Conservation (phyloP, 768 basidiomycete genomes). For the Lactarius quietus region DNA sequence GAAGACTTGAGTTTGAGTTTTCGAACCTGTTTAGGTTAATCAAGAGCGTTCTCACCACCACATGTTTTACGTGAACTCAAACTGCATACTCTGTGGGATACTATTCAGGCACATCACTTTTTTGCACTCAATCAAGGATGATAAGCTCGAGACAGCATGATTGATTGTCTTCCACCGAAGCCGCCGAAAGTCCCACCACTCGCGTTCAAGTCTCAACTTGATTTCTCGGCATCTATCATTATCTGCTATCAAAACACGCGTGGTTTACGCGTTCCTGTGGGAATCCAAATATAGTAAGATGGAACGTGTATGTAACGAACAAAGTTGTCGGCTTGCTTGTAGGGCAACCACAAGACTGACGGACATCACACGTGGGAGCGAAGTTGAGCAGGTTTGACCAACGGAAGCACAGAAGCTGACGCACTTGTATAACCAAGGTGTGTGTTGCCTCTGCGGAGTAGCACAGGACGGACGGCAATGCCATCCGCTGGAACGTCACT, state of each 20-base stretch:
- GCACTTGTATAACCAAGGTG: no score
- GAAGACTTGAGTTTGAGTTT: neutral
- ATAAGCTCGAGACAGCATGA: neutral
- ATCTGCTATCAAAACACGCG: neutral
- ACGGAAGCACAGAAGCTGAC: no score
- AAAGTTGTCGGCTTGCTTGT: neutral
- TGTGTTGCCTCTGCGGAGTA: conserved; percentile 84
- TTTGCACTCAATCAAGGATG: neutral
- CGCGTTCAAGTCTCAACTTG: neutral
- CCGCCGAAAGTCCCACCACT: neutral
- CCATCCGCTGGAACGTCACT: conserved; percentile 71
- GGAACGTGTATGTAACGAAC: neutral
- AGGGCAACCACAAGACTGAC: neutral
- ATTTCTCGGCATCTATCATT: neutral
- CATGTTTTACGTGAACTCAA: neutral
- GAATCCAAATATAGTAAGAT: neutral
- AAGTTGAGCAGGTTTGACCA: no score
- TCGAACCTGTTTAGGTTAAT: neutral
- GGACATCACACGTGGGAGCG: no score
- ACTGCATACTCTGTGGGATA: neutral
- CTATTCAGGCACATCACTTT: neutral
- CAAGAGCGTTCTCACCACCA: neutral
- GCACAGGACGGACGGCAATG: conserved; percentile 85
- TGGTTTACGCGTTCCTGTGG: neutral
- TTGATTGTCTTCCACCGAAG: neutral